These are phyloP conservation scores for Paspalum vaginatum DNA, from an alignment of 176 grass and related monocot species.

Conservation along the genomic window DNA sequence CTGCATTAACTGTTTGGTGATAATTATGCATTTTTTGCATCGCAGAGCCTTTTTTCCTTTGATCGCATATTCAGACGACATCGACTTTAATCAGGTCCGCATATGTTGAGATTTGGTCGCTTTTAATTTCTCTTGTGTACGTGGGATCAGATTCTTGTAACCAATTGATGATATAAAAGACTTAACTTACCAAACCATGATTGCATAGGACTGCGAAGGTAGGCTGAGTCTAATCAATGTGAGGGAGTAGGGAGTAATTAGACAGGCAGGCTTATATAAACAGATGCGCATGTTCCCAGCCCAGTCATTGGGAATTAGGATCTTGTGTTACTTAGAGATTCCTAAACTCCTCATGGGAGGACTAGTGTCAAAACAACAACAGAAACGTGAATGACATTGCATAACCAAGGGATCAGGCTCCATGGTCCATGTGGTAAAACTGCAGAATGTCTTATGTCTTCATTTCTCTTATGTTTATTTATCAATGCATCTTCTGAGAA, in stretches of 20 bases:
- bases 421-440: neutral
- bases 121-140: neutral
- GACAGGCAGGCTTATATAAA: neutral
- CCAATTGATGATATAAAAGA: neutral
- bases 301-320: neutral
- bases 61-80: neutral
- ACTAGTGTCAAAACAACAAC: neutral
- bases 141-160: constrained; percentile 9
- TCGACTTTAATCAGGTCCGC: neutral
- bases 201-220: neutral
- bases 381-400: neutral
- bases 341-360: neutral
- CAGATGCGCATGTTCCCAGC: neutral
- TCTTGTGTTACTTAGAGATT: neutral
- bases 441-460: neutral
- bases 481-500: neutral
- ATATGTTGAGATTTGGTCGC: neutral
- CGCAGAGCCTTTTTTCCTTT: neutral
- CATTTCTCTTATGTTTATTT: neutral
- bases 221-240: neutral
- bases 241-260: neutral
- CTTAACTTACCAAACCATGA: neutral
- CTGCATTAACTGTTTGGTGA: neutral
- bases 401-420: constrained; percentile 1
- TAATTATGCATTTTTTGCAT: neutral